Evolutionary conservation across 306 rosid genomes (phyloP).

Genomic region (Albizia julibrissin): DNA sequence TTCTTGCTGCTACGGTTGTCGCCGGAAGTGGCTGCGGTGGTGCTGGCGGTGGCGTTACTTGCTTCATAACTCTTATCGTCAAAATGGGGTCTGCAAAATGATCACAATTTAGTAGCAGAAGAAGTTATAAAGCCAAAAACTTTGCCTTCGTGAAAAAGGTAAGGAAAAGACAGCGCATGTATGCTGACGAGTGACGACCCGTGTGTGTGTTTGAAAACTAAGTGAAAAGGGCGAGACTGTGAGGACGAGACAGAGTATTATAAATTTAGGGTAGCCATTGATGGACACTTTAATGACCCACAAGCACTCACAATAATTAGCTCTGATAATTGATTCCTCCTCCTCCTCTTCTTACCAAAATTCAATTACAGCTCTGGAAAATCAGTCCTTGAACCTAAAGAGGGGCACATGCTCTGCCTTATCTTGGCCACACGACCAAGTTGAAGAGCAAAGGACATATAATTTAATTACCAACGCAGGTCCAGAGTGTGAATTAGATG

Average conservation of each 20-base stretch:
- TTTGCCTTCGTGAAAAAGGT: conserved; percentile 6
- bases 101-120: conserved; percentile 13
- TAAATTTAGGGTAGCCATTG: conserved; percentile 37
- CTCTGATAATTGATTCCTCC: background rate
- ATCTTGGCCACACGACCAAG: conserved; percentile 15
- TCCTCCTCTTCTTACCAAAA: background rate
- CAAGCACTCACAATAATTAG: background rate
- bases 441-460: conserved; percentile 5
- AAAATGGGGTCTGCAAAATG: conserved; percentile 36
- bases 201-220: too few relatives aligned
- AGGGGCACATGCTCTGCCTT: background rate
- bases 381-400: conserved; percentile 17
- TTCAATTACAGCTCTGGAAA: conserved; percentile 5
- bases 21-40: conserved; percentile 13
- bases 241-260: conserved; percentile 20
- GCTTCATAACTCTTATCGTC: conserved; percentile 41
- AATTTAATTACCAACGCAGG: background rate
- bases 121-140: conserved; percentile 10
- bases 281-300: conserved; percentile 31
- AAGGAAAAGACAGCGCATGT: conserved; percentile 36
- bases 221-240: background rate
- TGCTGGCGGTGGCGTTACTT: conserved; percentile 34
- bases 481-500: background rate
- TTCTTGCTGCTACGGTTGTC: conserved; percentile 26
- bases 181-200: conserved; percentile 31